Conservation (phyloP, 176 grass and related monocot genomes). For the Microstegium vimineum region DNA sequence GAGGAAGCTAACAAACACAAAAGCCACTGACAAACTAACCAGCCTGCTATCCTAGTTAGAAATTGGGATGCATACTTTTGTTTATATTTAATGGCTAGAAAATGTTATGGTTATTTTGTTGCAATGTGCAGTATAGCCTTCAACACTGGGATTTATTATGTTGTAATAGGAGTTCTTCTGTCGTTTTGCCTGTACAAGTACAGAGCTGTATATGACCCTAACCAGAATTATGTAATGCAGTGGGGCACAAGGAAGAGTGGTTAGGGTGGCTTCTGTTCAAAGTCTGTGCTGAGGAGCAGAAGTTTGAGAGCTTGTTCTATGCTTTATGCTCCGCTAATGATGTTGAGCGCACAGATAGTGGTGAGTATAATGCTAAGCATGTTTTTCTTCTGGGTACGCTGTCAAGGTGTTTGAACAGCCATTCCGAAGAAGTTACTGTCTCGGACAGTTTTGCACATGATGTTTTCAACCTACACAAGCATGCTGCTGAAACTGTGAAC, state of each 20-base stretch:
- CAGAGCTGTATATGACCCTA: neutral
- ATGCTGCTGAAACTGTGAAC: conserved; percentile 53
- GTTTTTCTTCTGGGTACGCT: conserved; percentile 63
- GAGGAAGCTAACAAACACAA: too few species aligned
- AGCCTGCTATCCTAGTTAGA: neutral
- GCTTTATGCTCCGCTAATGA: conserved; percentile 42
- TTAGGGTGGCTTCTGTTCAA: conserved; percentile 89
- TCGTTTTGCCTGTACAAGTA: neutral
- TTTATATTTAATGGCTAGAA: neutral
- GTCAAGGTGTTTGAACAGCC: conserved; percentile 67
- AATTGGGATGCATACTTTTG: neutral
- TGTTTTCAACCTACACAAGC: conserved; percentile 56
- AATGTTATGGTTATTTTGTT: neutral
- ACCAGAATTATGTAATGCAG: conserved; percentile 42
- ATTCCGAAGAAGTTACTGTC: conserved; percentile 60
- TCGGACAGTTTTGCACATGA: conserved; percentile 50
- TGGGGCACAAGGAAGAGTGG: conserved; percentile 83
- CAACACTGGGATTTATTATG: neutral
- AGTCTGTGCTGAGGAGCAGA: conserved; percentile 70
- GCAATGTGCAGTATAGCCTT: neutral
- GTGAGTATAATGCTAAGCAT: conserved; percentile 44
- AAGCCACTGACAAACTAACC: too few species aligned
- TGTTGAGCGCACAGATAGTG: neutral
- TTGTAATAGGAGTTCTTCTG: neutral
- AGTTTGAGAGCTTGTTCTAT: conserved; percentile 51